Evolutionary conservation across 2,329 filamentous ascomycete genomes (phyloP), one percentile per base, ranked within the genome.

Genomic region (Ascochyta fabae): DNA sequence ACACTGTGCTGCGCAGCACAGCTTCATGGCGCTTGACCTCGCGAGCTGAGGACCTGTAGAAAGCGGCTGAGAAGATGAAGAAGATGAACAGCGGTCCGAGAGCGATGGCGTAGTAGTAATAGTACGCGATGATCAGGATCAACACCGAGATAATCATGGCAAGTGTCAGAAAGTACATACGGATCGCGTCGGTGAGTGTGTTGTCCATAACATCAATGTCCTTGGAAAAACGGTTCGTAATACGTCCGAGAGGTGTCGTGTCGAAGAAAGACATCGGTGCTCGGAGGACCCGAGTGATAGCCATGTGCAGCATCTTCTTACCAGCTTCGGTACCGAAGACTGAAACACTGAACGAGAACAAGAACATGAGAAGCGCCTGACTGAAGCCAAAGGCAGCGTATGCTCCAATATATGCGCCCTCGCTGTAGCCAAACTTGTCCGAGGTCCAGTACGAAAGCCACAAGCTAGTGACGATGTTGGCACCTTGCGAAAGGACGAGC

Each of bases 171-270:
- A 93, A 88, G 79, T 94, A 97, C 87, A 97, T 96, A 62, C 94
- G 87, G 77, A 97, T 91, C 3, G 91, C 89, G 67, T 97, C 94
- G 0, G 89, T 89, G 39, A 97, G 79, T 54, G 88, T 91, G 74
- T 96, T 96, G 78, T 98, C 95, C 92, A 98, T 96, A 53, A 95
- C 91, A 69, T 97, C 92, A 36, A 98, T 90, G 69, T 99, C 95
- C 65, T 94, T 89, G 29, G 92, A 96, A 77, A 98, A 98, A 15
- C 95, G 90, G 74, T 98, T 98, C 22, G 92, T 96, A 73, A 98
- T 97, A 34, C 94, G 89, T 19, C 95, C 95, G 1, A 98, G 83
- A 0, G 95, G 95, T 0, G 95, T 98, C 0, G 95, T 98, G 68
- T 99, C 95, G 78, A 98, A 98, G 79, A 98, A 98, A 4, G 90